These are phyloP conservation scores for Orobanche coerulescens DNA, from an alignment of 257 asterid genomes.

Conservation along the genomic window DNA sequence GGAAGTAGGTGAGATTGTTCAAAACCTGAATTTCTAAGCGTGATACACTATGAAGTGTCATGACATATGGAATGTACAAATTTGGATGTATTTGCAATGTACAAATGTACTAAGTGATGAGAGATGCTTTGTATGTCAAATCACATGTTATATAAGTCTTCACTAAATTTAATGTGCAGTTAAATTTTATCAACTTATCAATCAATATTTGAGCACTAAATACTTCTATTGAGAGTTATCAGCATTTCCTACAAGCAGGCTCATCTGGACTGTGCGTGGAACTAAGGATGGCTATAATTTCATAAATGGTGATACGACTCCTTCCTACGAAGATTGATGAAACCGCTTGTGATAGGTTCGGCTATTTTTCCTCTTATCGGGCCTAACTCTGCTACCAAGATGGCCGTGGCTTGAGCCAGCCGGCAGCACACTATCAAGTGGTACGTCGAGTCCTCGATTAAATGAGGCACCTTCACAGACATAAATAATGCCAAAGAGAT, in stretches of 20 bases:
- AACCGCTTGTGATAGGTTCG: conserved; percentile 55
- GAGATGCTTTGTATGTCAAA: too few relatives aligned
- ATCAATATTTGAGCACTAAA: too few relatives aligned
- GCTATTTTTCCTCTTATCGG: conserved; percentile 38
- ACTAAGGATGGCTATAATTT: conserved; percentile 61
- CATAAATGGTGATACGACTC: conserved; percentile 57
- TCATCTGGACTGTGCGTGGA: conserved; percentile 54
- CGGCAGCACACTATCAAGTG: conserved; percentile 69
- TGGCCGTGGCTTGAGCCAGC: conserved; percentile 53
- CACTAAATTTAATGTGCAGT: too few relatives aligned
- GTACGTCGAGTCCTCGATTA: conserved; percentile 61
- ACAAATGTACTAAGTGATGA: too few relatives aligned
- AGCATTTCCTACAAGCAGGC: conserved; percentile 58
- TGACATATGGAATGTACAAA: too few relatives aligned
- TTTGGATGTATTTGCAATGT: too few relatives aligned
- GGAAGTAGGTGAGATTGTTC: too few relatives aligned
- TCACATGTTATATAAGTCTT: too few relatives aligned
- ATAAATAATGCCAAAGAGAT: not conserved
- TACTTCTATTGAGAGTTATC: too few relatives aligned
- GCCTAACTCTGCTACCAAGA: conserved; percentile 45
- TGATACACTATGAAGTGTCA: conserved; percentile 74
- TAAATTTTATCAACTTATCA: too few relatives aligned
- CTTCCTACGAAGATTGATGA: conserved; percentile 62
- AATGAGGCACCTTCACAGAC: conserved; percentile 50
- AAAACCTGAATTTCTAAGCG: conserved; percentile 74